phyloP scores from a whole-genome alignment of 2,329 filamentous ascomycete genomes.

The Didymella exigua region DNA sequence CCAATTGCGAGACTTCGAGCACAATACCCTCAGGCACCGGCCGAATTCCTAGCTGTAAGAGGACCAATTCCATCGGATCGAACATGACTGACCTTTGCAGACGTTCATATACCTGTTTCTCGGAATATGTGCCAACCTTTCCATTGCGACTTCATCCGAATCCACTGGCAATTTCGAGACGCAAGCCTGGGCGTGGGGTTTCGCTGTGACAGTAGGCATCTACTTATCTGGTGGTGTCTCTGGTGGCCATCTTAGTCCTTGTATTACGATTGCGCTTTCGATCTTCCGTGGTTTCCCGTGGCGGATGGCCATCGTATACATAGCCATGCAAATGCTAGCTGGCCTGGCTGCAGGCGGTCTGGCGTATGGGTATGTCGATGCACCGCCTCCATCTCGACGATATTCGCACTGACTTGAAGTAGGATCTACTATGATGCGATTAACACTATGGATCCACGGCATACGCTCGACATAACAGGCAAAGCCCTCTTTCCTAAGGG shows the following conservation, averaged over 20 bases:
- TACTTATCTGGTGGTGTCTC: constrained; percentile 55
- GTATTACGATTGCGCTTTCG: constrained; percentile 51
- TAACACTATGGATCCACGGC: constrained; percentile 60
- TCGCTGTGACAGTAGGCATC: constrained; percentile 60
- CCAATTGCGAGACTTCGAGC: constrained; percentile 58
- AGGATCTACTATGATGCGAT: constrained; percentile 59
- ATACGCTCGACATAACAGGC: constrained; percentile 45
- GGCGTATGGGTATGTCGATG: constrained; percentile 51
- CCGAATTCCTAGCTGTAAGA: constrained; percentile 58
- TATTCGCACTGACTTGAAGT: constrained; percentile 29
- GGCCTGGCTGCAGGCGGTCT: constrained; percentile 55
- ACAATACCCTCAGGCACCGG: constrained; percentile 59
- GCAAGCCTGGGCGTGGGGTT: constrained; percentile 55
- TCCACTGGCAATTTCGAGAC: constrained; percentile 42
- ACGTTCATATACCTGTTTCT: constrained; percentile 46
- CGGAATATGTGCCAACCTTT: constrained; percentile 58
- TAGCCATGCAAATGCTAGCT: constrained; percentile 59
- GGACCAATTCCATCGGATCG: neutral
- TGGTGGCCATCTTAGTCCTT: constrained; percentile 57
- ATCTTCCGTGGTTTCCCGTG: constrained; percentile 66
- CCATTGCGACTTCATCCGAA: constrained; percentile 55
- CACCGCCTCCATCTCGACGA: constrained; percentile 45
- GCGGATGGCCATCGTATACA: constrained; percentile 57
- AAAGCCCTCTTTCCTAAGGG: constrained; percentile 65
- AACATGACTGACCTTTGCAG: constrained; percentile 34